These are phyloP conservation scores for Amborella trichopoda DNA, from an alignment of 164 flowering plant species.

Conservation along the genomic window DNA sequence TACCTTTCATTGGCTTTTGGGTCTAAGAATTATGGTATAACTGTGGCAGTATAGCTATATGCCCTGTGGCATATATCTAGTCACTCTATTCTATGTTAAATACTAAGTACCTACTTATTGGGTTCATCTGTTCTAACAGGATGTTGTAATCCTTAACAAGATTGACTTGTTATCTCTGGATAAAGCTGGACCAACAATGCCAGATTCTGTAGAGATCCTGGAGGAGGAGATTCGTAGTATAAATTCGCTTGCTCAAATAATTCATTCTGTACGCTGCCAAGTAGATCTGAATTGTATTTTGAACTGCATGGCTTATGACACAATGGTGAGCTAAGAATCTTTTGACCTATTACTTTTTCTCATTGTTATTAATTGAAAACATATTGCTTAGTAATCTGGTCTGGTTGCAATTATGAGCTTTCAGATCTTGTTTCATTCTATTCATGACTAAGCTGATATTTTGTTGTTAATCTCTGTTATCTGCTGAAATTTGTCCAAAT, in stretches of 20 bases:
- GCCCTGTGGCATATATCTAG: neutral
- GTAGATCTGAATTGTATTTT: slow-evolving; percentile 74
- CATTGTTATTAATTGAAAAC: no score
- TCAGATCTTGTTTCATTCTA: no score
- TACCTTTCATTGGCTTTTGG: no score
- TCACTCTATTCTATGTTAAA: neutral
- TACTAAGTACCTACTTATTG: neutral
- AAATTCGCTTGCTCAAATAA: slow-evolving; percentile 67
- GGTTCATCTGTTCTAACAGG: slow-evolving; percentile 34
- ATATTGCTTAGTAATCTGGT: no score
- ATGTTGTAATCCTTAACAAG: slow-evolving; percentile 88
- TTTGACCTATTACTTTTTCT: no score
- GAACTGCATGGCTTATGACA: slow-evolving; percentile 69
- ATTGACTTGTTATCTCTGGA: slow-evolving; percentile 73
- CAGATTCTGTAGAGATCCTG: slow-evolving; percentile 37
- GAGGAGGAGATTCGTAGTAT: slow-evolving; percentile 68
- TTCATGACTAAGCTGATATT: no score
- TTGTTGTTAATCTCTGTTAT: no score
- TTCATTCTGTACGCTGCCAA: slow-evolving; percentile 69
- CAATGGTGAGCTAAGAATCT: slow-evolving; percentile 32
- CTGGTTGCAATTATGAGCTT: no score
- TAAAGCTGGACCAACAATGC: slow-evolving; percentile 15
- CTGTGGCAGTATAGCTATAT: no score
- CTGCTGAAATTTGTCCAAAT: no score
- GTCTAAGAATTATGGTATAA: no score